Conservation (phyloP, 1,139 yeast species). For the Chernovozyma aurita region DNA sequence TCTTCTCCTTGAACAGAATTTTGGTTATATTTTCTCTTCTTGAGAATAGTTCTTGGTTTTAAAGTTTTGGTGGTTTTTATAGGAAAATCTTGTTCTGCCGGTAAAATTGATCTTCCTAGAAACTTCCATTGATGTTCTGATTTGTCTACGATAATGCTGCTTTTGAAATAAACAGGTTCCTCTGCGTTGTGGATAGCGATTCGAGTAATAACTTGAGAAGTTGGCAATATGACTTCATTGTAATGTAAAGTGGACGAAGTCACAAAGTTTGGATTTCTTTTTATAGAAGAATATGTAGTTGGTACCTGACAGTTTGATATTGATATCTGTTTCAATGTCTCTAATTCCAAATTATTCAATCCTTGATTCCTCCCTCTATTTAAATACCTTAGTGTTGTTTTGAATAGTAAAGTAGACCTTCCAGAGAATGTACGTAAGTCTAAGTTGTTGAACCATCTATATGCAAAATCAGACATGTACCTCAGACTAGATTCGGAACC, state of each 20-base stretch:
- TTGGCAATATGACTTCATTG: conserved; percentile 23
- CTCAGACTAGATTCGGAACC: conserved; percentile 31
- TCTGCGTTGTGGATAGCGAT: conserved; percentile 12
- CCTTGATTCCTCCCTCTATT: conserved; percentile 12
- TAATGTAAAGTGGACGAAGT: conserved; percentile 23
- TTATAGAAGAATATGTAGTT: conserved; percentile 24
- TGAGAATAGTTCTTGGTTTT: conserved; percentile 22
- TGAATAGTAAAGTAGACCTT: conserved; percentile 22
- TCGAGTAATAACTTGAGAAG: conserved; percentile 14
- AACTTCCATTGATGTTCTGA: conserved; percentile 39
- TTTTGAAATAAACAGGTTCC: conserved; percentile 22
- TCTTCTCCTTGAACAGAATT: conserved; percentile 15
- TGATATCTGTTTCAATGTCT: conserved; percentile 20
- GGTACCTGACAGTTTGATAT: conserved; percentile 25
- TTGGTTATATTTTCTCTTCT: conserved; percentile 16
- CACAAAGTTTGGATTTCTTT: conserved; percentile 27
- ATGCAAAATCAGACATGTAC: conserved; percentile 31
- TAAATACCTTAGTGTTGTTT: conserved; percentile 20
- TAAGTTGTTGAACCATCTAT: conserved; percentile 27
- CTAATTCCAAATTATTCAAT: conserved; percentile 17
- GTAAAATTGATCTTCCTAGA: conserved; percentile 29
- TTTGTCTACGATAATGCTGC: conserved; percentile 25
- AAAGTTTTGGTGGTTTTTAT: conserved; percentile 19
- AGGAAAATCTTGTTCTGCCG: conserved; percentile 15
- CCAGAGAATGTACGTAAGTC: conserved; percentile 32